Base-by-base conservation (phyloP, 257 asterid genomes). In the Echium plantagineum region DNA sequence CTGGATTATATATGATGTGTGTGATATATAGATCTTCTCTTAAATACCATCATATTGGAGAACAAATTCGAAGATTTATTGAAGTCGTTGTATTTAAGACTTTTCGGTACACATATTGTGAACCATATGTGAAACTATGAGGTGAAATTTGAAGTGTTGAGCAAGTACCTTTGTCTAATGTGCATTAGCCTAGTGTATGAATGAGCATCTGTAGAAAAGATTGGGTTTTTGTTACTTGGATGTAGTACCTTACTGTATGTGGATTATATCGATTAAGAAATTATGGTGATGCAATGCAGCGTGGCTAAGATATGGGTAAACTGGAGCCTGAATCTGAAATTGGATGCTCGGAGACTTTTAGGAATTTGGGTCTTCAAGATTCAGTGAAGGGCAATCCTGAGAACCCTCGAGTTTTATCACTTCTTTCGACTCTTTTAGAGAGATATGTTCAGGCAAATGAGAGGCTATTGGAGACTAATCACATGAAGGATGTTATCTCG, bases 401-500 rank as follows among this genome's bases (percentile, higher is more conserved):
- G 67, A 87, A 83, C 63, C 98, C 98, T 35, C 82, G 49, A 67
- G 74, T 84, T 52, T 58, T 91, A 52, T 78, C 94, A 10, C 80
- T 79, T 59, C 71, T 91, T 53, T 80, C 94, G 5, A 59, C 80
- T 12, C 68, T 86, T 65, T 86, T 91, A 42, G 97, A 91, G 74
- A 83, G 81, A 42, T 71, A 82, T 42, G 78, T 88, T 56, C 69
- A 78, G 72, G 74, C 69, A 71, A 84, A 83, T 3, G 98, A 86
- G 58, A 75, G 74, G 68, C 59, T 69, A 46, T 70, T 83, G 18
- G 83, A 85, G 66, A 61, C 78, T 38, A 62, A 83, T 6, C 70
- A 75, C 47, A 59, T 67, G 20, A 70, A 82, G 72, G 95, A 91
- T 53, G 66, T 61, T 19, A 74, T 84, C 55, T 81, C 97, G 15